phyloP scores from a whole-genome alignment of 2,329 filamentous ascomycete genomes.

The Magnaporthiopsis rhizophila region DNA sequence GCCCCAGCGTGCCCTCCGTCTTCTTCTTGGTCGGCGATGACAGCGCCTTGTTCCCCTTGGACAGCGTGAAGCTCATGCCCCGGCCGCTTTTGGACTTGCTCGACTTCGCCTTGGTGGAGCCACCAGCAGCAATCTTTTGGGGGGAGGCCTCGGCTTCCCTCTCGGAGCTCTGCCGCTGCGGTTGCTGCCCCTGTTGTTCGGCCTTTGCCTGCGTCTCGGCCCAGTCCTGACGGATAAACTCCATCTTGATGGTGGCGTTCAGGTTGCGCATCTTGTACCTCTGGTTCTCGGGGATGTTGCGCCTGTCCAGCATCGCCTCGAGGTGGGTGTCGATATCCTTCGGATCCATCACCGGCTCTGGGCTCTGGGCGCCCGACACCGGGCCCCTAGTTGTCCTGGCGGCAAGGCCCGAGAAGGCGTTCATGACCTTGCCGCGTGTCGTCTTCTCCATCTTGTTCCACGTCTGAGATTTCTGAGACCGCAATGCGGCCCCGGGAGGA shows the following conservation, averaged over 20 bases:
- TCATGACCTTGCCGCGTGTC: slow-evolving; percentile 32
- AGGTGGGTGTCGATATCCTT: slow-evolving; percentile 49
- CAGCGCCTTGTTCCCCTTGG: slow-evolving; percentile 53
- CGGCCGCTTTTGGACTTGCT: slow-evolving; percentile 51
- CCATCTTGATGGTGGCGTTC: slow-evolving; percentile 84
- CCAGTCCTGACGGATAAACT: slow-evolving; percentile 89
- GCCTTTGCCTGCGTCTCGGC: slow-evolving; percentile 51
- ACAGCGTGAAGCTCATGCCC: slow-evolving; percentile 73
- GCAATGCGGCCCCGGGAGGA: slow-evolving; percentile 1
- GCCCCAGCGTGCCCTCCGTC: slow-evolving; percentile 51
- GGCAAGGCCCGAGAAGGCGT: slow-evolving; percentile 28
- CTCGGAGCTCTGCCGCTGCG: slow-evolving; percentile 5
- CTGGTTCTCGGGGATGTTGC: slow-evolving; percentile 91
- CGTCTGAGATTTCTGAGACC: slow-evolving; percentile 11
- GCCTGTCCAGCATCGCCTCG: slow-evolving; percentile 64
- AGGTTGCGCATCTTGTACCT: slow-evolving; percentile 90
- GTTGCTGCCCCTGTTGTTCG: slow-evolving; percentile 13
- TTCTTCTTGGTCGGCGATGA: slow-evolving; percentile 67
- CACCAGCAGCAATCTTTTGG: slow-evolving; percentile 30
- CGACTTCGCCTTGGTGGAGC: slow-evolving; percentile 28
- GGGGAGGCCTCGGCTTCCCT: slow-evolving; percentile 35
- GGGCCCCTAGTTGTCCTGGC: slow-evolving; percentile 20
- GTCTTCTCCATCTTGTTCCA: slow-evolving; percentile 29
- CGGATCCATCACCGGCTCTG: slow-evolving; percentile 46
- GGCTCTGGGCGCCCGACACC: slow-evolving; percentile 22